Conservation (phyloP, 2,329 filamentous ascomycete species). For the Celoporthe dispersa region DNA sequence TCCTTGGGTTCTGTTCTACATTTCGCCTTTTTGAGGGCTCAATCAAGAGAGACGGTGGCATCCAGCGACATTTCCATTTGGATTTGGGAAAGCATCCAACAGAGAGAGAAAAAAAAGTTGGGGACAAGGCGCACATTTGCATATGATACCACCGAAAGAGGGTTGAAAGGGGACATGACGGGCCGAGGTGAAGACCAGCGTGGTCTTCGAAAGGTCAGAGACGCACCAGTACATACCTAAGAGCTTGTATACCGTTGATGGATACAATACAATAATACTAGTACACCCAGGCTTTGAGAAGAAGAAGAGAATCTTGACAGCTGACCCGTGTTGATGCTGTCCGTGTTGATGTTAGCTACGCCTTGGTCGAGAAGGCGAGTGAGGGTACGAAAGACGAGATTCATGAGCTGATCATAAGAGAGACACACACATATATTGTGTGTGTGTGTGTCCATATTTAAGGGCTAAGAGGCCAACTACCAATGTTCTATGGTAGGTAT, state of each 20-base stretch:
- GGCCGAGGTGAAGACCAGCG: neutral
- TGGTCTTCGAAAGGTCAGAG: neutral
- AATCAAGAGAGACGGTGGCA: conserved; percentile 1
- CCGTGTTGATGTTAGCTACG: no score
- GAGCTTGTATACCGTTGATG: conserved; percentile 1
- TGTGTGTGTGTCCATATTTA: no score
- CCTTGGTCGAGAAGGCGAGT: no score
- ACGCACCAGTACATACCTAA: neutral
- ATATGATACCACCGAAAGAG: conserved; percentile 26
- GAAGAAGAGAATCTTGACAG: neutral
- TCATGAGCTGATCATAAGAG: no score
- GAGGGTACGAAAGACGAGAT: no score
- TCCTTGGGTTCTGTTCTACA: neutral
- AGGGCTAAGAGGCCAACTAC: no score
- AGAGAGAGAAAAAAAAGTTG: neutral
- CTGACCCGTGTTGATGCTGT: neutral
- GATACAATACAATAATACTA: conserved; percentile 8
- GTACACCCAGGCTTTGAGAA: neutral
- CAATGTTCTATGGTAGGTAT: no score
- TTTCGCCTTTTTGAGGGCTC: neutral
- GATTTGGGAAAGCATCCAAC: neutral
- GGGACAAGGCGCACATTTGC: conserved; percentile 17
- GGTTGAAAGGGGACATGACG: neutral
- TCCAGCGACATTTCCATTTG: neutral
- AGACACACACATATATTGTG: no score